A percentile compares a stretch with the other conserved stretches of the same genome.
Evolutionary conservation across 139 green algal species (phyloP).

Genomic region (Picochlorum costavermella): DNA sequence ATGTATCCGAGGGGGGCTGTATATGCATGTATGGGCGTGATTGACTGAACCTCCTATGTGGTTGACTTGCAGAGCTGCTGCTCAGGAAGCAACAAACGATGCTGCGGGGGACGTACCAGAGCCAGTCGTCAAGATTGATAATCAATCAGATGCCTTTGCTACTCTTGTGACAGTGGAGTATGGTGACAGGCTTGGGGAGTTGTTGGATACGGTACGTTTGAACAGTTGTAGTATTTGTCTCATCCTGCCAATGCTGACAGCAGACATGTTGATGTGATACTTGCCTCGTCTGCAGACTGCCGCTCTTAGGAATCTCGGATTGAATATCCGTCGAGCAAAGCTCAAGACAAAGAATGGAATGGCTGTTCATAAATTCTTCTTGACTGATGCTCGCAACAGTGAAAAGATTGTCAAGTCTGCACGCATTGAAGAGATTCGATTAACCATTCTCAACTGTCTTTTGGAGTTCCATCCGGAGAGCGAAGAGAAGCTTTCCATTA

Average conservation of each 20-base stretch:
- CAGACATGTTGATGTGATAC: not conserved
- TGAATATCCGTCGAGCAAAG: conserved; percentile 85
- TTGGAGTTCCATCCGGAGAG: conserved; percentile 75
- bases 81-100: conserved; percentile 4
- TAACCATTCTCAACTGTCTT: conserved; percentile 83
- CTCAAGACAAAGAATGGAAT: conserved; percentile 28
- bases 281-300: not conserved
- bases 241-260: not conserved
- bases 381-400: conserved; percentile 60
- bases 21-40: too few species aligned
- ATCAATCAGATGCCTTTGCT: conserved; percentile 75
- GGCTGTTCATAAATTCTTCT: conserved; percentile 65
- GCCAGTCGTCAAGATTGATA: conserved; percentile 82
- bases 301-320: conserved; percentile 71
- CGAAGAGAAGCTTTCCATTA: conserved; percentile 31
- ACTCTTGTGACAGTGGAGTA: conserved; percentile 78
- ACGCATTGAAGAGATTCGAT: conserved; percentile 80
- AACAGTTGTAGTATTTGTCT: not conserved
- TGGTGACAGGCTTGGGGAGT: conserved; percentile 66
- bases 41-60: not conserved
- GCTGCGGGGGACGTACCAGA: conserved; percentile 5
- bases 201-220: conserved; percentile 76
- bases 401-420: conserved; percentile 81
- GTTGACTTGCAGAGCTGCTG: conserved; percentile 3
- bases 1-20: too few species aligned